Conservation (phyloP, 305 asterid species). For the Fraxinus greggii region DNA sequence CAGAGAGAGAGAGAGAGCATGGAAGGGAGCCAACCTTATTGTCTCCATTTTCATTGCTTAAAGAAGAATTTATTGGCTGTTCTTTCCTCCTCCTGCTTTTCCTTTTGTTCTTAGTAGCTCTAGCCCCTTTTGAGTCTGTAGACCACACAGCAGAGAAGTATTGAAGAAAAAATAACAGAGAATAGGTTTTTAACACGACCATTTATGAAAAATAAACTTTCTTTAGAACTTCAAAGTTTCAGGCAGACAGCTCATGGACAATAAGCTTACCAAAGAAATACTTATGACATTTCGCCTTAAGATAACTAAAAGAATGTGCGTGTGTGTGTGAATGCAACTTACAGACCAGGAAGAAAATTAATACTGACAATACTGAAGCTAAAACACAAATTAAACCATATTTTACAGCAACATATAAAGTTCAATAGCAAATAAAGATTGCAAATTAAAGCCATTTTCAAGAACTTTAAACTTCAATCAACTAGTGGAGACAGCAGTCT, state of each 20-base stretch:
- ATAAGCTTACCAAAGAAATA: not conserved
- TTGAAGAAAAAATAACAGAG: not conserved
- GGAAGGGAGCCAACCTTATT: slow-evolving; percentile 24
- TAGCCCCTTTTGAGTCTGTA: slow-evolving; percentile 40
- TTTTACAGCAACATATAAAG: not conserved
- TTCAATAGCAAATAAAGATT: not conserved
- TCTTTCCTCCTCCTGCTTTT: slow-evolving; percentile 40
- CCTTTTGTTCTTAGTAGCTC: slow-evolving; percentile 39
- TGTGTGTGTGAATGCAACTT: not conserved
- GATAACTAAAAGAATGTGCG: not conserved
- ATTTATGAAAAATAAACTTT: not conserved
- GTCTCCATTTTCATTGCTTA: slow-evolving; percentile 29
- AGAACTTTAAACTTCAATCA: not conserved
- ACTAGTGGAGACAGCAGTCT: not conserved
- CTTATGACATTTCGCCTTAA: not conserved
- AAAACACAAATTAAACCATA: not conserved
- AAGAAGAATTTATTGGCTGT: slow-evolving; percentile 18
- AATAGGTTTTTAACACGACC: not conserved
- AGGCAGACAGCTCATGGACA: not conserved
- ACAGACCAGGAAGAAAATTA: not conserved
- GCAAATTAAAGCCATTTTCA: not conserved
- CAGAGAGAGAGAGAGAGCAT: too few species aligned
- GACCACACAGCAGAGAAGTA: not conserved
- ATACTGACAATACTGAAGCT: not conserved
- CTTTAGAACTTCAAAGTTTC: not conserved